Conservation (phyloP, 2,329 filamentous ascomycete genomes). For the Pseudopyricularia cyperi region DNA sequence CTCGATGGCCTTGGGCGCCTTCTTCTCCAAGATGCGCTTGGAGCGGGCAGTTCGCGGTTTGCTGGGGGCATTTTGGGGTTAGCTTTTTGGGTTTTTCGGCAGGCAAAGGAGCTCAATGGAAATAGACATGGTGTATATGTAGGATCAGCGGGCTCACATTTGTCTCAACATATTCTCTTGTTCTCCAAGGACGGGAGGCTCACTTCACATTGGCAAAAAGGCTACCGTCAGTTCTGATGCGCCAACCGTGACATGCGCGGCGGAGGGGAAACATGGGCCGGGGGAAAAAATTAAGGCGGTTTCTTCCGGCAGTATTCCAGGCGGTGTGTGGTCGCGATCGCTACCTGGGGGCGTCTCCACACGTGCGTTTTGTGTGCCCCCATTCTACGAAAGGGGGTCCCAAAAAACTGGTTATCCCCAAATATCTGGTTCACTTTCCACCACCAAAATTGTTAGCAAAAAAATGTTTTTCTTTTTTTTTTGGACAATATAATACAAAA, state of each 20-base stretch:
- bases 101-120: neutral
- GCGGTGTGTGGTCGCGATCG: neutral
- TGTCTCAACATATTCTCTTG: slow-evolving; percentile 8
- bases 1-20: slow-evolving; percentile 77
- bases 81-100: neutral
- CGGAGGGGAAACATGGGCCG: neutral
- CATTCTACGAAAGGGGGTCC: no score
- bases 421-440: no score
- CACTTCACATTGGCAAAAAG: neutral
- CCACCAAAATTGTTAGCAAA: no score
- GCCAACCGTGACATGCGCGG: neutral
- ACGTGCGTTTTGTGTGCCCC: no score
- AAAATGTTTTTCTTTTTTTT: no score
- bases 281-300: neutral
- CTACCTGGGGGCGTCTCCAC: no score
- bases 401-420: no score
- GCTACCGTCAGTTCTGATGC: neutral
- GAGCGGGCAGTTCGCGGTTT: slow-evolving; percentile 67
- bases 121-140: neutral
- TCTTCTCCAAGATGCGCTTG: slow-evolving; percentile 87
- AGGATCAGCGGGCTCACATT: slow-evolving; percentile 1
- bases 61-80: slow-evolving; percentile 17
- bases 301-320: neutral
- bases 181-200: neutral
- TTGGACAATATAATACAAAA: no score